These are phyloP conservation scores for Neurospora tetrasperma DNA, from an alignment of 495 filamentous ascomycete genomes.

Conservation along the genomic window DNA sequence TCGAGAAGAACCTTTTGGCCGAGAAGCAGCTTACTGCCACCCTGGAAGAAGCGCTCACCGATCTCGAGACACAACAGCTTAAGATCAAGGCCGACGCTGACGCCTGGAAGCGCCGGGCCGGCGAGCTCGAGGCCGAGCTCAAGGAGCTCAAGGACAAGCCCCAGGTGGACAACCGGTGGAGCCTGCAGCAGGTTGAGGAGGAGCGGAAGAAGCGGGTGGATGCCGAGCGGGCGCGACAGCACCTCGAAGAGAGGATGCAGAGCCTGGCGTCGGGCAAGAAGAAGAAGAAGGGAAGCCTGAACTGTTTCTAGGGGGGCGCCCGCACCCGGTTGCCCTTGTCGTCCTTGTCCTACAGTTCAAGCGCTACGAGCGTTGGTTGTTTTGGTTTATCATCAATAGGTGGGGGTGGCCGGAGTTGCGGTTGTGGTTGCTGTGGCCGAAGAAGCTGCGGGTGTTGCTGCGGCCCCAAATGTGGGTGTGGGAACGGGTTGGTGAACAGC, in stretches of 20 bases:
- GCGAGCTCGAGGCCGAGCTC: slow-evolving; percentile 68
- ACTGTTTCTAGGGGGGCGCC: slow-evolving; percentile 67
- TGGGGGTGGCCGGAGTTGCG: neutral
- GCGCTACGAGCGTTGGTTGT: slow-evolving; percentile 1
- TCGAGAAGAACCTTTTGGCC: slow-evolving; percentile 92
- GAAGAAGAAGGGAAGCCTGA: slow-evolving; percentile 91
- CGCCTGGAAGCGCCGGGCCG: slow-evolving; percentile 76
- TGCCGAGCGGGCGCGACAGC: slow-evolving; percentile 76
- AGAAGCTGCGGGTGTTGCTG: neutral
- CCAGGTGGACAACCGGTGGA: slow-evolving; percentile 56
- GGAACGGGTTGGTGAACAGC: neutral
- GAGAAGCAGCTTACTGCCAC: slow-evolving; percentile 94
- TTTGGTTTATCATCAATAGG: slow-evolving; percentile 1
- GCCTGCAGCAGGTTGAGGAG: slow-evolving; percentile 87
- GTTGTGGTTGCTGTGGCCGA: slow-evolving; percentile 1
- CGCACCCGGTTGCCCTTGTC: neutral
- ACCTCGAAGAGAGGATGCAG: slow-evolving; percentile 90
- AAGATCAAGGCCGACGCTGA: slow-evolving; percentile 81
- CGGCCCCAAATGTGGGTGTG: neutral
- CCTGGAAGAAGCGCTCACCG: slow-evolving; percentile 87
- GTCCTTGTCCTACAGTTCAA: neutral
- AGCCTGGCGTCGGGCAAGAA: slow-evolving; percentile 84
- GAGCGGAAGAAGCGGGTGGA: slow-evolving; percentile 78
- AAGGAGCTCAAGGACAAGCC: slow-evolving; percentile 46
- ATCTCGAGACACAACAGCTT: slow-evolving; percentile 78